Base-by-base conservation (phyloP, 441 rosid genomes). In the Erysimum cheiri region DNA sequence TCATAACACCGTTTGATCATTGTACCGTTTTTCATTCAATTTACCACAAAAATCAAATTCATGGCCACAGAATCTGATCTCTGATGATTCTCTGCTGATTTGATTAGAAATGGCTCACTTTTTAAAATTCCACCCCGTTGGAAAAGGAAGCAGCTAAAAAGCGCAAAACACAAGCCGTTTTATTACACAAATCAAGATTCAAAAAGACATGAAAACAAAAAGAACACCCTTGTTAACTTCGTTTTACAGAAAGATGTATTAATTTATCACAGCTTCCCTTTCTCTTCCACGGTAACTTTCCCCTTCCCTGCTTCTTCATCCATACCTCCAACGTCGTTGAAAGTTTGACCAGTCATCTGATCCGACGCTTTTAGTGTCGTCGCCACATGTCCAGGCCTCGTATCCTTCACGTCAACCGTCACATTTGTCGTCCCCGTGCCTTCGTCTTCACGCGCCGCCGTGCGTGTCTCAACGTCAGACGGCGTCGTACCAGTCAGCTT, bases 291-390 rank as follows among this genome's bases (percentile, higher is more conserved):
- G 14, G 6, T 13, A 5, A 68, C 67, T 44, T 36, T 60, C 8
- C 29, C 77, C 32, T 49, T 49, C 0, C 13, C 33, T 3, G 44
- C 70, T 10, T 82, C 78, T 0, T 80, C 80, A 47, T 68, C 81
- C 35, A 83, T 14, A n/a, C 48, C 54, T 32, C 89, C 91, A 36
- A 83, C 86, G 13, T 86, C 85, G 15, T 88, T 85, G 46, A 86
- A 84, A 24, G 89, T 61, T 61, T 82, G 89, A 8, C 85, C 85
- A 2, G 75, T 64, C 81, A 80, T 81, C 49, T 80, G 87, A 62
- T 88, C 87, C 2, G 88, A 33, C 24, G 75, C 57, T 68, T 82
- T 84, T 36, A 84, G 65, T 6, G 67, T 11, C 4, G 80, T 15
- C 0, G 85, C 89, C 49, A 83, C 81, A 0, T 57, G 69, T 15